phyloP scores from a whole-genome alignment of 129 eudicot genomes.

The Saposhnikovia divaricata region DNA sequence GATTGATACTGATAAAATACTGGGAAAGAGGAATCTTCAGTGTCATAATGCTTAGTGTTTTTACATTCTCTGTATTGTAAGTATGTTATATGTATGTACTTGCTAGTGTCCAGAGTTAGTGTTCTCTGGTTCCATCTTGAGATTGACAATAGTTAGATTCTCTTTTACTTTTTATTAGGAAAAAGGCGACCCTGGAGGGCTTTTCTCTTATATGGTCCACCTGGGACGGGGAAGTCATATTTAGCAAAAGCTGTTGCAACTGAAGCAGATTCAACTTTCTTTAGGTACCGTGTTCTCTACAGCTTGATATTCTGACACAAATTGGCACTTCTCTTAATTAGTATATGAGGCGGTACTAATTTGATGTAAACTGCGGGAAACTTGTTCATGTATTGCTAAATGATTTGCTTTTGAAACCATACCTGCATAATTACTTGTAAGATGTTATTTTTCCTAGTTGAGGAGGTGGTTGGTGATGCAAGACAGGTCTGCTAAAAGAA shows the following conservation, averaged over 20 bases:
- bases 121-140: not conserved
- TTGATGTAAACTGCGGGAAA: not conserved
- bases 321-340: not conserved
- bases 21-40: not conserved
- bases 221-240: conserved; percentile 12
- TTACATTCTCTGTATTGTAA: not conserved
- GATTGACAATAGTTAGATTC: not conserved
- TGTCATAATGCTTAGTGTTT: not conserved
- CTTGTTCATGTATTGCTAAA: not conserved
- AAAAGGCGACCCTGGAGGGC: conserved; percentile 14
- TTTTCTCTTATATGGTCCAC: conserved; percentile 16
- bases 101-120: not conserved
- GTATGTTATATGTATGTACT: not conserved
- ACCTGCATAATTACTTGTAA: not conserved
- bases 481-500: not conserved
- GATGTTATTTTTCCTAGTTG: not conserved
- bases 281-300: not conserved
- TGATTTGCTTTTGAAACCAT: not conserved
- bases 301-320: not conserved
- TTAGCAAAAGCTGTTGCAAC: conserved; percentile 16
- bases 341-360: not conserved
- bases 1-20: not conserved
- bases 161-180: not conserved
- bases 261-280: conserved; percentile 12
- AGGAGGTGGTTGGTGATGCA: not conserved